Evolutionary conservation across 768 basidiomycete genomes (phyloP), one percentile per base, ranked within the genome.

Genomic region (Phylloporus rhodoxanthus): DNA sequence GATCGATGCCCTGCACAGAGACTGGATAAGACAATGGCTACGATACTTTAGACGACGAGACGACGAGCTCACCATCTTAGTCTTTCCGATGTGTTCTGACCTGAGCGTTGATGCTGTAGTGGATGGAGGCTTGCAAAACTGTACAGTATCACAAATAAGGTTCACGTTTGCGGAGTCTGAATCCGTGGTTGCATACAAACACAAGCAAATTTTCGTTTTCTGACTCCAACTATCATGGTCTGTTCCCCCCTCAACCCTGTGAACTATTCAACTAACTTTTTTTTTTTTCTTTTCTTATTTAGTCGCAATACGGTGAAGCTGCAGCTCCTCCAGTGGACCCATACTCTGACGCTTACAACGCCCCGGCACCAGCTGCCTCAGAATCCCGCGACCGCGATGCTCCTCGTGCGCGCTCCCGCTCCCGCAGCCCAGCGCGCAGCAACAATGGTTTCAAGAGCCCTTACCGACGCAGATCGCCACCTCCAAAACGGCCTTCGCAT

Each of bases 1-100:
- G 82, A 76, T 96, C 93, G 74, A 96, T 95, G 85, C 92, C 93
- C 93, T 91, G 68, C 13, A 33, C 40, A 52, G 20, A 15, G 38
- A 30, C 21, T 20, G 45, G 40, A 36, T 66, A 40, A 59, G 45
- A 58, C 48, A 43, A 38, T 43, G 25, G 40, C 45, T 59, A 54
- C 62, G 56, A 58, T 60, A 59, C 46, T 52, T 57, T 52, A 60
- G 58, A 77, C 72, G 65, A 63, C 71, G 76, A 60, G 58, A 77
- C 72, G 65, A 63, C 71, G 76, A 73, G 73, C 85, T 84, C 78
- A 88, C 87, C 87, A 89, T 89, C 77, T 82, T 84, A 76, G 76
- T 76, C 73, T 80, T 80, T 75, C 75, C 74, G 75, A 70, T 69
- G 68, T 69, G 64, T 71, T 70, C 61, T 77, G 72, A 74, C 72